phyloP scores from a whole-genome alignment of 176 grass and related monocot genomes.

The Rhynchospora tenuis region DNA sequence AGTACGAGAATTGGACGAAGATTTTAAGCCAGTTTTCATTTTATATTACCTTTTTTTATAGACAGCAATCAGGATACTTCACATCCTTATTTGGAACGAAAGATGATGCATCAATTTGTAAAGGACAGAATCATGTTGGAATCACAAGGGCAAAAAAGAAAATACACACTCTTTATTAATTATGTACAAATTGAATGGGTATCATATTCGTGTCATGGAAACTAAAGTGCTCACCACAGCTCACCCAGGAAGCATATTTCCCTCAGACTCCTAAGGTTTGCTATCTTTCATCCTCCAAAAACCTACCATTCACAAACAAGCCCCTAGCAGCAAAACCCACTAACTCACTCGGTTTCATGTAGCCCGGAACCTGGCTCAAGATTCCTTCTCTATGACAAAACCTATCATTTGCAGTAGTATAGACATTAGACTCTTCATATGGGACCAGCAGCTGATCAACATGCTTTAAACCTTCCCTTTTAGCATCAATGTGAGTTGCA shows the following conservation, averaged over 20 bases:
- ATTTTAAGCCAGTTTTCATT: too few species aligned
- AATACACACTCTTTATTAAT: background rate
- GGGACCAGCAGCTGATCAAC: background rate
- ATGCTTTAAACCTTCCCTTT: constrained; percentile 15
- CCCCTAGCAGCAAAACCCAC: constrained; percentile 83
- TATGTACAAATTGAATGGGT: background rate
- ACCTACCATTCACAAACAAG: constrained; percentile 54
- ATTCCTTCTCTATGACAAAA: constrained; percentile 15
- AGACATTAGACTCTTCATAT: background rate
- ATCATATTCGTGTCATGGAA: too few species aligned
- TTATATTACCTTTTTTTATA: background rate
- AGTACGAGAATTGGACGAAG: too few species aligned
- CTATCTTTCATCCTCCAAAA: constrained; percentile 25
- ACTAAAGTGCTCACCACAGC: background rate
- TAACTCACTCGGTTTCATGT: constrained; percentile 50
- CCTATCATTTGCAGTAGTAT: background rate
- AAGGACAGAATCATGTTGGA: background rate
- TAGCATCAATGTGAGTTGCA: background rate
- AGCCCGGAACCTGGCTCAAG: constrained; percentile 46
- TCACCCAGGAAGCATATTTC: constrained; percentile 2
- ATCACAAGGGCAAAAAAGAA: background rate
- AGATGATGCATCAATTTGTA: background rate
- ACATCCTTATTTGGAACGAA: background rate
- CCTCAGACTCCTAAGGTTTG: constrained; percentile 12
- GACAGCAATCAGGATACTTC: background rate